Conservation (phyloP, 139 green algal species). For the Volvox reticuliferus region DNA sequence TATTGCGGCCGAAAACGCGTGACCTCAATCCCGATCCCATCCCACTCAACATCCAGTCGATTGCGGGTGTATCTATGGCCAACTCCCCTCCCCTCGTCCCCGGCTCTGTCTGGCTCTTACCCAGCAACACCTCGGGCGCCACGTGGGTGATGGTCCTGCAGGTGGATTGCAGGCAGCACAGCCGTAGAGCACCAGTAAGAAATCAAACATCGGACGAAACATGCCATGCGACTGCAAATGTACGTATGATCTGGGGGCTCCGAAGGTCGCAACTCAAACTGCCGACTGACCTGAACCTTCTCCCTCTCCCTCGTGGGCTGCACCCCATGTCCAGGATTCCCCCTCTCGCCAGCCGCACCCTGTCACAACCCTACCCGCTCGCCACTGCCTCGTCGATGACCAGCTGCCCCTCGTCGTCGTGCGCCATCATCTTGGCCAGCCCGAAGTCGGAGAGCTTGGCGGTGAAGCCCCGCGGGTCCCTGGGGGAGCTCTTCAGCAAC, state of each 20-base stretch:
- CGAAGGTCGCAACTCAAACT: background rate
- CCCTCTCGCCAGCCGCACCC: no score
- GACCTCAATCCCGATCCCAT: no score
- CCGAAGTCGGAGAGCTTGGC: conserved; percentile 40
- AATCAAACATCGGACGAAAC: no score
- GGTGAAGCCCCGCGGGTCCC: conserved; percentile 39
- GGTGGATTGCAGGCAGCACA: background rate
- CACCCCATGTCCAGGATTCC: no score
- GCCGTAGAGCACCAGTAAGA: background rate
- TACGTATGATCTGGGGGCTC: no score
- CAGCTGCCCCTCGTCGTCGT: conserved; percentile 33
- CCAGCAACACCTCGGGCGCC: conserved; percentile 35
- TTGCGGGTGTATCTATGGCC: no score
- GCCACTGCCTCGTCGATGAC: conserved; percentile 35
- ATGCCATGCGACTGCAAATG: no score
- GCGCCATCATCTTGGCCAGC: conserved; percentile 36
- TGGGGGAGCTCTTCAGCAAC: conserved; percentile 35
- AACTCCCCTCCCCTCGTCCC: background rate
- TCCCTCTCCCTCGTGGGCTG: background rate
- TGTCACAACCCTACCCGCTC: background rate
- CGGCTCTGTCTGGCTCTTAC: background rate
- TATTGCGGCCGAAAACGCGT: no score
- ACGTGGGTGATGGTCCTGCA: conserved; percentile 43
- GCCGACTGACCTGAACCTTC: background rate
- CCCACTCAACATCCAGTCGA: no score